Conservation (phyloP, 805 yeast species). For the Candida boidinii region DNA sequence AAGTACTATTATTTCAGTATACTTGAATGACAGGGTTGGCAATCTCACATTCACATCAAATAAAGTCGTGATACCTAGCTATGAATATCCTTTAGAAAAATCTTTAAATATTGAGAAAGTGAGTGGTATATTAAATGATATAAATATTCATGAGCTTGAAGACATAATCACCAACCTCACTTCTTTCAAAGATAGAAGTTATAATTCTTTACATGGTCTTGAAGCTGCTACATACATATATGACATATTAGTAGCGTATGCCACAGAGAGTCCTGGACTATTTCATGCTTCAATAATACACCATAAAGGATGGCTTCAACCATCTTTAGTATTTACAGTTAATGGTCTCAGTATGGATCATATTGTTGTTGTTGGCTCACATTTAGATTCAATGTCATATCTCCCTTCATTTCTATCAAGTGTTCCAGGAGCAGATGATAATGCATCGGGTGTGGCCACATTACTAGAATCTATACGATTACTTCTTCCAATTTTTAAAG, state of each 20-base stretch:
- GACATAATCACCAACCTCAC: too few species aligned
- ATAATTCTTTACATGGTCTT: constrained; percentile 61
- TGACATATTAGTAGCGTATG: constrained; percentile 33
- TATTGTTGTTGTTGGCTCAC: constrained; percentile 73
- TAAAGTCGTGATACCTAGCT: too few species aligned
- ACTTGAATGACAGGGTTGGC: too few species aligned
- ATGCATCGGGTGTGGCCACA: constrained; percentile 82
- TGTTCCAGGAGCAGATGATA: constrained; percentile 95
- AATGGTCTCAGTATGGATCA: constrained; percentile 2
- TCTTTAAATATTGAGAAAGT: too few species aligned
- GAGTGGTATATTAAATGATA: too few species aligned
- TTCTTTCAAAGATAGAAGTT: constrained; percentile 68
- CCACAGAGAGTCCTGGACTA: too few species aligned
- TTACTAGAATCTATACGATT: constrained; percentile 67
- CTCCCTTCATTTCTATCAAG: constrained; percentile 67
- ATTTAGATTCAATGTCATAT: constrained; percentile 75
- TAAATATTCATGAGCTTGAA: too few species aligned
- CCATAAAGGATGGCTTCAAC: constrained; percentile 12
- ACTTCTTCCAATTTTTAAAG: constrained; percentile 26
- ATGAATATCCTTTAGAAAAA: too few species aligned
- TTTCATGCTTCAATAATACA: too few species aligned
- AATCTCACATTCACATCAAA: too few species aligned
- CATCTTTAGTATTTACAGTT: constrained; percentile 10
- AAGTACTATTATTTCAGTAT: too few species aligned
- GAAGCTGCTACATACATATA: constrained; percentile 67